Percentiles rank a stretch among this genome's conserved stretches.
Evolutionary conservation across 2,329 filamentous ascomycete genomes (phyloP).

Genomic region (Xylogone sp.): DNA sequence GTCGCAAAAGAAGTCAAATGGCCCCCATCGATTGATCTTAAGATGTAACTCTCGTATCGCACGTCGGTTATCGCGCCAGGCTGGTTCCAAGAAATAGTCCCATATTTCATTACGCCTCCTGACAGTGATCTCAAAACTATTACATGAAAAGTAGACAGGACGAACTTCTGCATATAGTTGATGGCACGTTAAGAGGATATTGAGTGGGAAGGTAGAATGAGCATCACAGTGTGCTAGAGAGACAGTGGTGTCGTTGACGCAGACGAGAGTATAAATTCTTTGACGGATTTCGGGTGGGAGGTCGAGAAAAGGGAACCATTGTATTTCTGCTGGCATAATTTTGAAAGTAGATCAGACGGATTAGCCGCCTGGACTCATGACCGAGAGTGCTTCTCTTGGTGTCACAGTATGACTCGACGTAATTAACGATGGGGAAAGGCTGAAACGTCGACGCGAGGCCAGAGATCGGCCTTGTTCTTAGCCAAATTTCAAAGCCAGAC

Average conservation of each 20-base stretch:
- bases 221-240: neutral
- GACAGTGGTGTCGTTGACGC: slow-evolving; percentile 6
- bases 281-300: slow-evolving; percentile 23
- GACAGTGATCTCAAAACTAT: slow-evolving; percentile 20
- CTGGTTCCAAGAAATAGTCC: slow-evolving; percentile 12
- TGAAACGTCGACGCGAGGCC: neutral
- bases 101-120: slow-evolving; percentile 10
- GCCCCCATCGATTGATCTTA: slow-evolving; percentile 17
- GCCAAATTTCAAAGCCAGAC: neutral
- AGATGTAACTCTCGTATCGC: slow-evolving; percentile 15
- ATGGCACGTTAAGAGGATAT: slow-evolving; percentile 18
- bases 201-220: slow-evolving; percentile 11
- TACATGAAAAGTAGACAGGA: slow-evolving; percentile 19
- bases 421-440: neutral
- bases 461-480: neutral
- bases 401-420: neutral
- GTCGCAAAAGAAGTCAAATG: slow-evolving; percentile 16
- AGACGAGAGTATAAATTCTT: slow-evolving; percentile 19
- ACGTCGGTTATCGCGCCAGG: slow-evolving; percentile 13
- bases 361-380: neutral
- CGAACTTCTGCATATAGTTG: slow-evolving; percentile 23
- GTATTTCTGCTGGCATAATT: neutral
- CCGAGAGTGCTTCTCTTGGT: neutral
- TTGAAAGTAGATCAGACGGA: no score
- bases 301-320: slow-evolving; percentile 19